Evolutionary conservation across 352 stramenopile species (phyloP).

Genomic region (Pythium dissotocum): DNA sequence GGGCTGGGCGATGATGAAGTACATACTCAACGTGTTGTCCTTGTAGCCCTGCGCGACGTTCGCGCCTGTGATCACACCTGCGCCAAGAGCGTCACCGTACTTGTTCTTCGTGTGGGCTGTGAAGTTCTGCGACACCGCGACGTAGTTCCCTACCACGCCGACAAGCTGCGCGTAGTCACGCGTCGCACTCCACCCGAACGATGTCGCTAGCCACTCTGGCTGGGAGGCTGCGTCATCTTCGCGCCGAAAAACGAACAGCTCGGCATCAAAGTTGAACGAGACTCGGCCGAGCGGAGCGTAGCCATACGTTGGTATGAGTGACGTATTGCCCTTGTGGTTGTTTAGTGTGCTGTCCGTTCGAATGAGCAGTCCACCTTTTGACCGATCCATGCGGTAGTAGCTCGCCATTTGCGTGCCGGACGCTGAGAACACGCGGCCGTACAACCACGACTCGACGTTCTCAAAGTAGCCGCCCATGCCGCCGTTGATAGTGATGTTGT

Average conservation of each 20-base stretch:
- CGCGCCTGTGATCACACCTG: conserved; percentile 55
- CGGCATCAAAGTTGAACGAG: conserved; percentile 73
- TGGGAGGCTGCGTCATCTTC: conserved; percentile 52
- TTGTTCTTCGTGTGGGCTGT: conserved; percentile 68
- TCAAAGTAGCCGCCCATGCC: conserved; percentile 79
- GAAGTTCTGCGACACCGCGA: conserved; percentile 60
- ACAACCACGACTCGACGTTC: conserved; percentile 53
- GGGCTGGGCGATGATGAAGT: conserved; percentile 75
- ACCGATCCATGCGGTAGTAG: conserved; percentile 80
- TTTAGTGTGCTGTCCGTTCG: conserved; percentile 65
- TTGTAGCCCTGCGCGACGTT: conserved; percentile 62
- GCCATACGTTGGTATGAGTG: conserved; percentile 44
- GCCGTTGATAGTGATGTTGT: conserved; percentile 46
- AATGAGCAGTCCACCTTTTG: conserved; percentile 63
- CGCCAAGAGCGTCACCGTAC: conserved; percentile 63
- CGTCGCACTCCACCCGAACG: conserved; percentile 58
- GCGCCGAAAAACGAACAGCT: conserved; percentile 74
- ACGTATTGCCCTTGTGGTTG: conserved; percentile 76
- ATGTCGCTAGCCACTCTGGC: conserved; percentile 66
- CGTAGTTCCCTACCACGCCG: conserved; percentile 60
- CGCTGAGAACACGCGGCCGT: conserved; percentile 66
- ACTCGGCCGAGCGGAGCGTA: conserved; percentile 66
- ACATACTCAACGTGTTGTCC: conserved; percentile 72
- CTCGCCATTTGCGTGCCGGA: conserved; percentile 67
- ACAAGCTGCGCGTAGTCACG: conserved; percentile 69